Evolutionary conservation across 306 rosid genomes (phyloP).

Genomic region (Rosa chinensis): DNA sequence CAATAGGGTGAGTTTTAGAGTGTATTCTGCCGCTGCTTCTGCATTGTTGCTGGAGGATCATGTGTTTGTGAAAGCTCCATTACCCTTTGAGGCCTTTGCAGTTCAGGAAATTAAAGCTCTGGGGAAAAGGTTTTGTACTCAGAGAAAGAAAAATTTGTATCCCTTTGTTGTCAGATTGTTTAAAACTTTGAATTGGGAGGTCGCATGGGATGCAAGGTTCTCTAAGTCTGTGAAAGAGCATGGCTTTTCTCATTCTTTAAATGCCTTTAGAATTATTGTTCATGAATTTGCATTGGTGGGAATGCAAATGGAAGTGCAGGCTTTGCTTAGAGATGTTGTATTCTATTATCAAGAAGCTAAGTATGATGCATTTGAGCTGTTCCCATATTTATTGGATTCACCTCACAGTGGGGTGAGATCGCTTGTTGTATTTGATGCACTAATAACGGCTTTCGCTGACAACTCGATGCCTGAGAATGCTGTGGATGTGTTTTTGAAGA

Average conservation of each 20-base stretch:
- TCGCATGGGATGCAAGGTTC: slow-evolving; percentile 45
- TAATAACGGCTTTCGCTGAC: slow-evolving; percentile 53
- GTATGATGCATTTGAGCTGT: slow-evolving; percentile 30
- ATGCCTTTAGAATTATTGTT: slow-evolving; percentile 46
- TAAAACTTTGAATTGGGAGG: slow-evolving; percentile 53
- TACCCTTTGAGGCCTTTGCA: slow-evolving; percentile 12
- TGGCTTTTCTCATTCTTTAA: slow-evolving; percentile 48
- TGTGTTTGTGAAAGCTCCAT: slow-evolving; percentile 48
- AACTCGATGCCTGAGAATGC: slow-evolving; percentile 66
- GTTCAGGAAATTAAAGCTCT: slow-evolving; percentile 14
- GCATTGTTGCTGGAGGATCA: slow-evolving; percentile 42
- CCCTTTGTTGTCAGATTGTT: slow-evolving; percentile 40
- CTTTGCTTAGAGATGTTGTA: slow-evolving; percentile 59
- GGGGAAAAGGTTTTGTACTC: background rate
- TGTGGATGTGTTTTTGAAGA: slow-evolving; percentile 44
- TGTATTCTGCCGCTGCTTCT: slow-evolving; percentile 27
- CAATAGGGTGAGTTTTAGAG: slow-evolving; percentile 7
- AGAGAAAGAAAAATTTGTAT: slow-evolving; percentile 25
- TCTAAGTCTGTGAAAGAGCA: slow-evolving; percentile 37
- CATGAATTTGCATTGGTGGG: slow-evolving; percentile 52
- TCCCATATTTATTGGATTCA: background rate
- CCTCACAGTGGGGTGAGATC: background rate
- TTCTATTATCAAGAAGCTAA: slow-evolving; percentile 30
- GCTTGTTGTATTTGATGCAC: slow-evolving; percentile 44
- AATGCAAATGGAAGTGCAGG: slow-evolving; percentile 47